Percentiles rank a stretch among this genome's conserved stretches.
Conservation (phyloP, 179 eudicot species). For the Kewa caespitosa region DNA sequence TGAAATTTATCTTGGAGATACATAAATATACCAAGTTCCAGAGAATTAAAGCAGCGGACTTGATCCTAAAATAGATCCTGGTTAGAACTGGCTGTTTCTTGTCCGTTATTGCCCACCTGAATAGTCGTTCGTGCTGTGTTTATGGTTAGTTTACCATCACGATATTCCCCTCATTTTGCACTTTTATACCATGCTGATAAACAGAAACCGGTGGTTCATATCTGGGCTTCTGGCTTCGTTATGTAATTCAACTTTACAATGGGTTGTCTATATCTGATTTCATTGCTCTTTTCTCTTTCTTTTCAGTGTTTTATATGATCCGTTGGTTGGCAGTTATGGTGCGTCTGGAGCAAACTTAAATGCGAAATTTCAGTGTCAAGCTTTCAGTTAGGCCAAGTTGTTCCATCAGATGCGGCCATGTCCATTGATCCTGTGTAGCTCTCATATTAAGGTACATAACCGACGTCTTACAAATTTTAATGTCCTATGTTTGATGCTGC, state of each 20-base stretch:
- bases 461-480: neutral
- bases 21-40: too few relatives aligned
- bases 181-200: neutral
- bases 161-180: neutral
- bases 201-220: neutral
- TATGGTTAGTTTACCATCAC: neutral
- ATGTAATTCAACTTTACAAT: too few relatives aligned
- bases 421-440: constrained; percentile 7
- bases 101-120: neutral
- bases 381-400: neutral
- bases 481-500: neutral
- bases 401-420: neutral
- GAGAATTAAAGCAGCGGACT: neutral
- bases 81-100: constrained; percentile 4
- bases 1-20: neutral
- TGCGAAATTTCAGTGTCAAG: neutral
- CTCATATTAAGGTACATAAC: constrained; percentile 17
- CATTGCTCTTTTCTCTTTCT: neutral
- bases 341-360: neutral
- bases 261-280: neutral
- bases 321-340: constrained; percentile 1
- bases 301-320: neutral
- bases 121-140: neutral
- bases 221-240: too few relatives aligned
- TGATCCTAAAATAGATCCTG: neutral